A percentile compares a stretch with the other conserved stretches of the same genome.
phyloP scores from a whole-genome alignment of 495 filamentous ascomycete genomes.

The Penicillium cataractarum region DNA sequence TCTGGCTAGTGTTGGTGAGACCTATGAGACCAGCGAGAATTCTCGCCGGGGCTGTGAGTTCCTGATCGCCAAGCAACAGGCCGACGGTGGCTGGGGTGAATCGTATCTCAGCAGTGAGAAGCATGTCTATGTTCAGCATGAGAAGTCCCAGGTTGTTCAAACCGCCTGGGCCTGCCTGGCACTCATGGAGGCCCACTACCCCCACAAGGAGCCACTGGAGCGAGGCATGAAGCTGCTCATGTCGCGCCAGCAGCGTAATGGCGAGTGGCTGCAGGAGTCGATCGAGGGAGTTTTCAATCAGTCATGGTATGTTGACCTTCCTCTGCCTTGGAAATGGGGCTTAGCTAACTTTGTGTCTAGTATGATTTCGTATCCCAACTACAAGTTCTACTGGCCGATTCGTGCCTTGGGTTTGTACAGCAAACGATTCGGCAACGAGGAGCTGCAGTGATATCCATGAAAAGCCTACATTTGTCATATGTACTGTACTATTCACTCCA shows the following conservation, averaged over 20 bases:
- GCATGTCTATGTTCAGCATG: slow-evolving; percentile 64
- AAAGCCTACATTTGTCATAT: background rate
- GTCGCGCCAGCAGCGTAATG: slow-evolving; percentile 80
- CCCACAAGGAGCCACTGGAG: slow-evolving; percentile 70
- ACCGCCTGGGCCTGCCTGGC: slow-evolving; percentile 90
- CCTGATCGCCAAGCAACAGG: slow-evolving; percentile 76
- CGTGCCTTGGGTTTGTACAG: slow-evolving; percentile 91
- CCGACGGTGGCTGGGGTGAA: slow-evolving; percentile 96
- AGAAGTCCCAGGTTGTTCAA: slow-evolving; percentile 81
- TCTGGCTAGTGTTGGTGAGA: slow-evolving; percentile 79
- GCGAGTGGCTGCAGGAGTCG: slow-evolving; percentile 92
- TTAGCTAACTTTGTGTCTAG: slow-evolving; percentile 58
- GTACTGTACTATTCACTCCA: background rate
- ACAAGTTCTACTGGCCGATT: slow-evolving; percentile 96
- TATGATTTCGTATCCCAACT: slow-evolving; percentile 99
- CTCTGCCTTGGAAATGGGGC: no score
- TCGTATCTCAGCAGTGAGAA: slow-evolving; percentile 76
- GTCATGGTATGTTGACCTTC: slow-evolving; percentile 66
- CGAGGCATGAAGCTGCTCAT: slow-evolving; percentile 81
- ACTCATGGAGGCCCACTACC: slow-evolving; percentile 83
- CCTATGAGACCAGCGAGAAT: slow-evolving; percentile 69
- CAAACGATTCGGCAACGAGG: slow-evolving; percentile 69
- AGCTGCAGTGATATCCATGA: slow-evolving; percentile 28
- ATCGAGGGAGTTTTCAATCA: slow-evolving; percentile 99
- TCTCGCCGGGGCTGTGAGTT: slow-evolving; percentile 82